These are phyloP conservation scores for Mycena metata DNA, from an alignment of 768 basidiomycete genomes.

Conservation along the genomic window DNA sequence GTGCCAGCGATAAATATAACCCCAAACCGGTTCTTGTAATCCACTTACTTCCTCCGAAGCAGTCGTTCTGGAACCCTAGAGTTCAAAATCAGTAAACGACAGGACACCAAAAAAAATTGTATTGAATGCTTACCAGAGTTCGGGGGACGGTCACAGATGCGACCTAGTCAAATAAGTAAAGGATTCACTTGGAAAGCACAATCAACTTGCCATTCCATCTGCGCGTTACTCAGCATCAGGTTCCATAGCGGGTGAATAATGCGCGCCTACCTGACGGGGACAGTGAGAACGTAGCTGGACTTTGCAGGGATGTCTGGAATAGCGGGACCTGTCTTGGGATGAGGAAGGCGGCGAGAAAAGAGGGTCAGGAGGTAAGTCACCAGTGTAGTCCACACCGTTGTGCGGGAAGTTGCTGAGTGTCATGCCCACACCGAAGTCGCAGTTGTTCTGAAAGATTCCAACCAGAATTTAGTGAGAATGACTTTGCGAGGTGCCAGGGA, in stretches of 20 bases:
- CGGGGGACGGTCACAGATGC: conserved; percentile 27
- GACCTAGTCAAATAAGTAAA: conserved; percentile 16
- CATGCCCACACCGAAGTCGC: conserved; percentile 19
- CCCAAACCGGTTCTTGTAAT: not conserved
- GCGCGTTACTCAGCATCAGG: not conserved
- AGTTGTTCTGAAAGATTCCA: conserved; percentile 25
- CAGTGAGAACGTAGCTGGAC: conserved; percentile 2
- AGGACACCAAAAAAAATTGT: not conserved
- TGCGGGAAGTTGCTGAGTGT: conserved; percentile 30
- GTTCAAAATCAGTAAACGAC: not conserved
- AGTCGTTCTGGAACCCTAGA: conserved; percentile 24
- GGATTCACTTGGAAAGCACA: not conserved
- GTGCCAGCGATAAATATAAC: not conserved
- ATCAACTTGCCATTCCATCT: conserved; percentile 26
- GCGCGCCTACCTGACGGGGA: conserved; percentile 13
- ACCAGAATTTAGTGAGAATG: not conserved
- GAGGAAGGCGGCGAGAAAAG: not conserved
- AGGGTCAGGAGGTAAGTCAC: not conserved
- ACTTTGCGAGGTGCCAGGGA: not conserved
- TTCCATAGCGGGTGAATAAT: not conserved
- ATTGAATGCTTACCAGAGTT: conserved; percentile 22
- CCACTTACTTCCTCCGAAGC: conserved; percentile 29
- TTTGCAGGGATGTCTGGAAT: conserved; percentile 14
- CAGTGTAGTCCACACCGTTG: conserved; percentile 23
- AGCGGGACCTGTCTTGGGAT: conserved; percentile 14